These are phyloP conservation scores for Monocercomonoides exilis DNA, from an alignment of 78 protist species.

Conservation along the genomic window DNA sequence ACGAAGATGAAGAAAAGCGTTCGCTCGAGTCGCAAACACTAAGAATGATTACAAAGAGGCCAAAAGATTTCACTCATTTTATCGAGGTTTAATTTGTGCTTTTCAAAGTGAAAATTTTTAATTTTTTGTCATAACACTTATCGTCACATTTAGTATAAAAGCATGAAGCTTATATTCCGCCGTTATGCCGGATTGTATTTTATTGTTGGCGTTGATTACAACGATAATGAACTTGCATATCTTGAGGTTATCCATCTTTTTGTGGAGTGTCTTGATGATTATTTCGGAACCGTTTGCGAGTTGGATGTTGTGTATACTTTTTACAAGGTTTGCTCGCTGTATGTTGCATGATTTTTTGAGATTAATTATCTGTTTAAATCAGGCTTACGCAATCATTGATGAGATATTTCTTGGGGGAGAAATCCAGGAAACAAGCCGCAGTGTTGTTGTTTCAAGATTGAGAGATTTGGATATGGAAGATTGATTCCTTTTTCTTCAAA, in stretches of 20 bases:
- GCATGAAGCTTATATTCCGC: slow-evolving; percentile 74
- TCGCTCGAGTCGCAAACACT: slow-evolving; percentile 77
- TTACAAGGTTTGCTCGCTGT: background rate
- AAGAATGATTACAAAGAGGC: slow-evolving; percentile 69
- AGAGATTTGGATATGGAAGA: slow-evolving; percentile 30
- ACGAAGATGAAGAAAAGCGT: slow-evolving; percentile 81
- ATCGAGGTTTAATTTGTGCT: slow-evolving; percentile 86
- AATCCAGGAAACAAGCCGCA: slow-evolving; percentile 82
- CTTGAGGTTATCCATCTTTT: background rate
- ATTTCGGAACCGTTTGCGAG: slow-evolving; percentile 4
- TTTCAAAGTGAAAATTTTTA: background rate
- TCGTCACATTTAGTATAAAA: slow-evolving; percentile 3
- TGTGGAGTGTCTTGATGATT: slow-evolving; percentile 2
- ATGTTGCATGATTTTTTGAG: background rate
- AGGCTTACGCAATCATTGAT: background rate
- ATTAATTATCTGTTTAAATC: background rate
- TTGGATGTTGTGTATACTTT: background rate
- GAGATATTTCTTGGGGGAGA: slow-evolving; percentile 45
- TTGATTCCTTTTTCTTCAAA: too few species aligned
- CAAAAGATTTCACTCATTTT: slow-evolving; percentile 80
- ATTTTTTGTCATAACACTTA: background rate
- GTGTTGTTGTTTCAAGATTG: slow-evolving; percentile 35
- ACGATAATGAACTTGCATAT: background rate
- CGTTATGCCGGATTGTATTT: slow-evolving; percentile 30
- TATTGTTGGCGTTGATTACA: background rate